Conservation (phyloP, 306 rosid species). For the Herpetospermum pedunculosum region DNA sequence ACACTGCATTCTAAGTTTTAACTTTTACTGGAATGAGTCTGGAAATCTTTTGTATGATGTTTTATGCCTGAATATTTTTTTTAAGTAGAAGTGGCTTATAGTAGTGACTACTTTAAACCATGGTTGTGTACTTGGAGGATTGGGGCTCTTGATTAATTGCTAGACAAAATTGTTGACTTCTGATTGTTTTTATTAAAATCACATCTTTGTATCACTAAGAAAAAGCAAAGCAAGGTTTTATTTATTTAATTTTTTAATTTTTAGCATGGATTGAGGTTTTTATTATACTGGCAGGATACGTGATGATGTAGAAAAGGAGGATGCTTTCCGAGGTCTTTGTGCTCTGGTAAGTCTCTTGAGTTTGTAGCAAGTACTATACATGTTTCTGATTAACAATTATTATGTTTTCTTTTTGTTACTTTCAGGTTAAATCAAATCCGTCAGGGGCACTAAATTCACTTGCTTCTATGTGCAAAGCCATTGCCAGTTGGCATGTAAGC, state of each 20-base stretch:
- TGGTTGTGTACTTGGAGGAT: neutral
- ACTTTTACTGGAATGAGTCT: too few species aligned
- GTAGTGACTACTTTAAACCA: neutral
- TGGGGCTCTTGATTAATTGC: neutral
- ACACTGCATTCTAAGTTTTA: neutral
- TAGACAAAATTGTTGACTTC: neutral
- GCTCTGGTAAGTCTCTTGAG: slow-evolving; percentile 58
- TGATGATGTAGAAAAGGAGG: slow-evolving; percentile 96
- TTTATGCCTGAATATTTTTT: neutral
- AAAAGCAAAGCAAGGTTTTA: neutral
- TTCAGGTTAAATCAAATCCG: slow-evolving; percentile 90
- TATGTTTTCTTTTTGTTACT: slow-evolving; percentile 10
- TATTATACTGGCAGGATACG: slow-evolving; percentile 62
- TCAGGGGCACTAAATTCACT: slow-evolving; percentile 83
- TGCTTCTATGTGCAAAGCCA: slow-evolving; percentile 70
- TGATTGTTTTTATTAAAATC: neutral
- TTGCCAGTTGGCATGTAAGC: slow-evolving; percentile 99
- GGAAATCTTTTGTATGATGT: neutral
- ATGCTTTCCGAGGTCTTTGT: slow-evolving; percentile 93
- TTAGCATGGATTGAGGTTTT: slow-evolving; percentile 11
- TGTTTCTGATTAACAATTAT: neutral
- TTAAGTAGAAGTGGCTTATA: neutral
- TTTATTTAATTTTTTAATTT: neutral
- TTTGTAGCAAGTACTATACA: neutral
- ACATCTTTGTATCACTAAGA: neutral